Percentiles rank a stretch among this genome's conserved stretches.
Conservation (phyloP, 2,329 filamentous ascomycete species). For the Simplicillium sp. region DNA sequence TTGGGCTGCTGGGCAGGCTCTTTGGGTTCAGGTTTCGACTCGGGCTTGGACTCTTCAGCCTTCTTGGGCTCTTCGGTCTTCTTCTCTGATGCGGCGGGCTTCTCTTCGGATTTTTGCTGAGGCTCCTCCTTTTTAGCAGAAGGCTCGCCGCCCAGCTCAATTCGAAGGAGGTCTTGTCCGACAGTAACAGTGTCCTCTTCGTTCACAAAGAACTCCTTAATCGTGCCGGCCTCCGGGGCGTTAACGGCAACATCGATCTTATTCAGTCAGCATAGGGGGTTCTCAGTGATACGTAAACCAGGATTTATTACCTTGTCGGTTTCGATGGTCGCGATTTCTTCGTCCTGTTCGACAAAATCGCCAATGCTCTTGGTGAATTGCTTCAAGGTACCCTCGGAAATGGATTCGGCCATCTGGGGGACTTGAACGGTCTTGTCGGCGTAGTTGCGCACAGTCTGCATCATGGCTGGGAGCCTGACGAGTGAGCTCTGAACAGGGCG, state of each 20-base stretch:
- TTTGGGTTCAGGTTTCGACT: conserved; percentile 28
- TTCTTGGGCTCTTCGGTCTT: conserved; percentile 19
- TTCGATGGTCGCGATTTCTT: conserved; percentile 97
- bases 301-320: conserved; percentile 73
- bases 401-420: conserved; percentile 96
- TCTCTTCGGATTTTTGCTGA: conserved; percentile 19
- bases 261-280: too few species aligned
- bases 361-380: conserved; percentile 89
- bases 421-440: conserved; percentile 88
- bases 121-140: conserved; percentile 29
- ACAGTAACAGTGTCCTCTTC: conserved; percentile 95
- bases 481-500: conserved; percentile 16
- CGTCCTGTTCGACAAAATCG: conserved; percentile 89
- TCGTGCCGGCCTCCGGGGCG: conserved; percentile 78
- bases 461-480: conserved; percentile 37
- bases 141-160: conserved; percentile 65
- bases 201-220: conserved; percentile 83
- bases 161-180: conserved; percentile 78
- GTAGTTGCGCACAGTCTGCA: conserved; percentile 50
- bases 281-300: too few species aligned
- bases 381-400: conserved; percentile 93
- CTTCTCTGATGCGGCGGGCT: conserved; percentile 11
- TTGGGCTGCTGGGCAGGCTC: conserved; percentile 25
- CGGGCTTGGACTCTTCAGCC: conserved; percentile 27
- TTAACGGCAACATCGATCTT: conserved; percentile 97